These are phyloP conservation scores for Colletotrichum sp. DNA, from an alignment of 2,329 filamentous ascomycete species.

Conservation along the genomic window DNA sequence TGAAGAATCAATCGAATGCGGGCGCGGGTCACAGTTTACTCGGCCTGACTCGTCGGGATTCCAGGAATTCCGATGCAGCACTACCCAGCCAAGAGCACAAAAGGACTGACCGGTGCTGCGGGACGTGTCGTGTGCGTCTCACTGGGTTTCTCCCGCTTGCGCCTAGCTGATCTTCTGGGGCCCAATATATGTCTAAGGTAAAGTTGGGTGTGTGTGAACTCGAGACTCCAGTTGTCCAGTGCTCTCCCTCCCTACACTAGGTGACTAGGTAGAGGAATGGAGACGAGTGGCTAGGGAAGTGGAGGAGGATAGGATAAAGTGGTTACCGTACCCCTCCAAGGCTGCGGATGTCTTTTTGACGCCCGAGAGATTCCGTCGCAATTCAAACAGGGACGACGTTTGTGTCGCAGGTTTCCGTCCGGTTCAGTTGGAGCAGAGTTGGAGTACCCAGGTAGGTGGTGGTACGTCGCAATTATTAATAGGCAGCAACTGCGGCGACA, in stretches of 20 bases:
- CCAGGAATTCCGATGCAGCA: conserved; percentile 2
- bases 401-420: neutral
- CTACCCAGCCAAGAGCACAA: neutral
- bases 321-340: neutral
- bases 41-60: conserved; percentile 10
- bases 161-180: neutral
- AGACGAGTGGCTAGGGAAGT: neutral
- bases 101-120: neutral
- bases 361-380: neutral
- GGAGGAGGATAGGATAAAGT: neutral
- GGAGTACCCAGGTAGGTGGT: neutral
- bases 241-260: neutral
- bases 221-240: neutral
- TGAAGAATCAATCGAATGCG: neutral
- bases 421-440: neutral
- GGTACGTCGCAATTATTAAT: neutral
- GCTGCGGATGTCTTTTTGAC: neutral
- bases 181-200: neutral
- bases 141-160: neutral
- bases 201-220: neutral
- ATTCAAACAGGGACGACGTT: neutral
- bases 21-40: neutral
- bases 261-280: neutral
- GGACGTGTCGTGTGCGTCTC: neutral
- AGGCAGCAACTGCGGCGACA: neutral